Evolutionary conservation across 2,329 filamentous ascomycete genomes (phyloP), one percentile per base, ranked within the genome.

Genomic region (Ambrosiella xylebori): DNA sequence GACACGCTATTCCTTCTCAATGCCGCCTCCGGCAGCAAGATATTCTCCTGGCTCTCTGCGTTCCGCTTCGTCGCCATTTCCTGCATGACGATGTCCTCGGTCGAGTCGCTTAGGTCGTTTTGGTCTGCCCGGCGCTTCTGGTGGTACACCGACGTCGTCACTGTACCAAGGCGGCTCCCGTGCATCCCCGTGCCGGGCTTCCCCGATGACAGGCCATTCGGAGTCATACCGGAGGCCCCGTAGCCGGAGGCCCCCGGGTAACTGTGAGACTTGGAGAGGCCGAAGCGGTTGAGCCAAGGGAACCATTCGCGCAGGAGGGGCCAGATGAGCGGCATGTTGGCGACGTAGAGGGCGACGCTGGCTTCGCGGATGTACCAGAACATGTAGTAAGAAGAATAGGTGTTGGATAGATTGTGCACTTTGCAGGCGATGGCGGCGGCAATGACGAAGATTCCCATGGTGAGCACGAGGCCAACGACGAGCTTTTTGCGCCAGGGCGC

Each of bases 401-500:
- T 70, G 15, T 71, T 63, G 9, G 60, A 67, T 37, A 74, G 67
- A 59, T 70, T 73, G 65, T 74, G 73, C 58, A 66, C 68, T 54
- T 74, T 74, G 64, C 70, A 70, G 57, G 81, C 69, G 35, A 74
- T 67, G 13, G 76, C 74, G 2, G 71, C 74, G 19, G 75, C 66
- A 35, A 82, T 73, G 0, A 74, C 75, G 55, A 77, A 76, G 40
- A 68, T 61, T 7, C 74, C 74, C 38, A 77, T 63, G 8, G 70
- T 68, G 59, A 77, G 76, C 35, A 77, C 69, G 3, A 65, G 65
- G 53, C 70, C 70, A 1, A 83, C 71, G 1, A 79, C 70, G 0
- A 74, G 57, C 66, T 82, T 82, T 64, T 78, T 74, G 64, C 72
- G 76, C 1, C 69, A 45, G 5, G 71, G 68, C 1, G 82, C 68